Percentiles rank a stretch among this genome's conserved stretches.
Conservation (phyloP, 2,329 filamentous ascomycete genomes). For the Alternaria panax region DNA sequence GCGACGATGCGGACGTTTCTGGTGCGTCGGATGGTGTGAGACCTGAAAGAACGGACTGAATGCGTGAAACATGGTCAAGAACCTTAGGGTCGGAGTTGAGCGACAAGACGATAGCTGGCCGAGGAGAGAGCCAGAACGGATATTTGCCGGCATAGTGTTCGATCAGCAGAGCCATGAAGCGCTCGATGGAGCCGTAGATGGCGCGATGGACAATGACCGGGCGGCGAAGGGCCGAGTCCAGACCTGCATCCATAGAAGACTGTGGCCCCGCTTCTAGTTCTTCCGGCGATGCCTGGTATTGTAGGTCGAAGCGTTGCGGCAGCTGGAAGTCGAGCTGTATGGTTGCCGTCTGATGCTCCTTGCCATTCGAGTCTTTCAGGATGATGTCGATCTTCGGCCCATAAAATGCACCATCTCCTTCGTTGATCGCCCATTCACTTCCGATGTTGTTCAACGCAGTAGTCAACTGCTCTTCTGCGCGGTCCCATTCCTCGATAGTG, state of each 20-base stretch:
- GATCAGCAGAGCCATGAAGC: constrained; percentile 83
- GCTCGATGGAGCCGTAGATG: constrained; percentile 82
- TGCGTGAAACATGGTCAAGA: constrained; percentile 57
- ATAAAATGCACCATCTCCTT: constrained; percentile 88
- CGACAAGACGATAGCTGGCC: constrained; percentile 76
- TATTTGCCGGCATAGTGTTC: constrained; percentile 80
- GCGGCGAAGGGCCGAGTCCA: constrained; percentile 38
- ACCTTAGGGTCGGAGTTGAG: constrained; percentile 69
- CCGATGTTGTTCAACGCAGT: constrained; percentile 69
- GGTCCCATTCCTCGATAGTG: constrained; percentile 71
- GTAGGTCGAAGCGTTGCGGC: constrained; percentile 79
- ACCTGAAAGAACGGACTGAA: constrained; percentile 44
- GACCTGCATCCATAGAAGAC: constrained; percentile 51
- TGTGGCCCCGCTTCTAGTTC: constrained; percentile 64
- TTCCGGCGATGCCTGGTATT: constrained; percentile 74
- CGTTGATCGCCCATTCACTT: constrained; percentile 75
- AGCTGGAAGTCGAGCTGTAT: constrained; percentile 91
- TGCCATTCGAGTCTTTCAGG: constrained; percentile 75
- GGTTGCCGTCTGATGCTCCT: constrained; percentile 87
- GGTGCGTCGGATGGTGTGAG: constrained; percentile 26
- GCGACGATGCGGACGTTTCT: constrained; percentile 21
- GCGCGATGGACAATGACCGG: constrained; percentile 88
- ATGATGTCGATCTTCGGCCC: constrained; percentile 92
- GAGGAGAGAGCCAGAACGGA: constrained; percentile 88
- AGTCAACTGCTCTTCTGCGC: constrained; percentile 71